These are phyloP conservation scores for Colletotrichum eremochloae DNA, from an alignment of 2,329 filamentous ascomycete genomes.

Conservation along the genomic window DNA sequence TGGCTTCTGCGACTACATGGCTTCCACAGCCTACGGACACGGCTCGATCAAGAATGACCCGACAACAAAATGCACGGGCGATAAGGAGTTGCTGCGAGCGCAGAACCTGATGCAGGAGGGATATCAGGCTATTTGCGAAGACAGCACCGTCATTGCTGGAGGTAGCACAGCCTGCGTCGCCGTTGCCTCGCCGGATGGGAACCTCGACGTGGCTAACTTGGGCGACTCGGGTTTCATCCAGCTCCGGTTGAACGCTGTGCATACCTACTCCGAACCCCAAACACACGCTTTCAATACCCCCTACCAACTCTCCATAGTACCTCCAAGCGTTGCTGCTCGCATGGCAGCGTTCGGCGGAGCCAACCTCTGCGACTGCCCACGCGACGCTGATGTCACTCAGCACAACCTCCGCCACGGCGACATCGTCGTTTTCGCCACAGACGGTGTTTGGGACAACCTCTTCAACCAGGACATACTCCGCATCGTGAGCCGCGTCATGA, in stretches of 20 bases:
- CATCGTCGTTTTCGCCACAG: conserved; percentile 92
- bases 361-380: conserved; percentile 85
- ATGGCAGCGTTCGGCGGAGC: conserved; percentile 86
- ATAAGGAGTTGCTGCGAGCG: conserved; percentile 42
- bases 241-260: conserved; percentile 86
- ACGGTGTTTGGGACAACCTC: conserved; percentile 96
- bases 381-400: conserved; percentile 84
- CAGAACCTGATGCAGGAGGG: conserved; percentile 79
- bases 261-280: conserved; percentile 85
- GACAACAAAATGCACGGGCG: conserved; percentile 26
- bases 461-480: conserved; percentile 90
- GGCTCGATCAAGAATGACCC: conserved; percentile 49
- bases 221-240: conserved; percentile 96
- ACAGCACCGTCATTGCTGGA: conserved; percentile 81
- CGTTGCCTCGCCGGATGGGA: conserved; percentile 78
- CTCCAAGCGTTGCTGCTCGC: conserved; percentile 81
- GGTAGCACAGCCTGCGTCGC: conserved; percentile 95
- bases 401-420: conserved; percentile 89
- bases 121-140: conserved; percentile 84
- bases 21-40: conserved; percentile 76
- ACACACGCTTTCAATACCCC: conserved; percentile 99
- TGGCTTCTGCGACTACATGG: conserved; percentile 94
- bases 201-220: conserved; percentile 89
- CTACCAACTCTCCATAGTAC: conserved; percentile 91
- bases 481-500: conserved; percentile 84